phyloP scores from a whole-genome alignment of 257 asterid genomes.

The Handroanthus guayacan region DNA sequence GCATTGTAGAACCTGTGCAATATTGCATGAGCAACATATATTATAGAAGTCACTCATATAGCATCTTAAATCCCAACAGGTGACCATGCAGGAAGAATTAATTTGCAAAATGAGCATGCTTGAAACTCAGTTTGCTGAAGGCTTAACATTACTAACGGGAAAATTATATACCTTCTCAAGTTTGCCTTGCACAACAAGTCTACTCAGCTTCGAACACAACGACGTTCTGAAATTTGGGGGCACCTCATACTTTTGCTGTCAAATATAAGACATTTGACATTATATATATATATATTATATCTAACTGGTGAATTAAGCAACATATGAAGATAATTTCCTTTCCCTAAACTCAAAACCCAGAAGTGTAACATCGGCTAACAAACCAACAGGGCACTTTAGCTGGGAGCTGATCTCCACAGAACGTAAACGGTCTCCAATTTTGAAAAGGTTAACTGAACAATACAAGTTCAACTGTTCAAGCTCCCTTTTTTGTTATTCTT shows the following conservation, averaged over 20 bases:
- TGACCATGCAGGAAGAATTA: background rate
- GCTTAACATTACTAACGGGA: background rate
- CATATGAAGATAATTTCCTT: background rate
- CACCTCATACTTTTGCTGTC: slow-evolving; percentile 49
- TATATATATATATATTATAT: background rate
- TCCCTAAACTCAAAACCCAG: background rate
- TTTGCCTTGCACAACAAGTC: slow-evolving; percentile 52
- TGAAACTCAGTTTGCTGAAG: background rate
- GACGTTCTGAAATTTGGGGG: slow-evolving; percentile 47
- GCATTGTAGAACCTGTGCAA: slow-evolving; percentile 42
- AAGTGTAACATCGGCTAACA: background rate
- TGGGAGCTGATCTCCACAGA: background rate
- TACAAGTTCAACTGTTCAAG: background rate
- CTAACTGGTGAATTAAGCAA: background rate
- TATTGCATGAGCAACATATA: background rate
- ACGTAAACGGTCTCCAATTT: background rate
- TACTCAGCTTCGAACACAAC: slow-evolving; percentile 48
- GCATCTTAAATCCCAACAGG: slow-evolving; percentile 5
- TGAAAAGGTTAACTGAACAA: background rate
- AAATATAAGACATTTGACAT: slow-evolving; percentile 13
- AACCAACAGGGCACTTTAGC: background rate
- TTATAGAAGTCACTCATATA: background rate
- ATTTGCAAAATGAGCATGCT: background rate
- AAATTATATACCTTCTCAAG: slow-evolving; percentile 51
- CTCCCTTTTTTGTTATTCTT: background rate